phyloP scores from a whole-genome alignment of 805 yeast genomes.

The Yamadazyma philogaea region DNA sequence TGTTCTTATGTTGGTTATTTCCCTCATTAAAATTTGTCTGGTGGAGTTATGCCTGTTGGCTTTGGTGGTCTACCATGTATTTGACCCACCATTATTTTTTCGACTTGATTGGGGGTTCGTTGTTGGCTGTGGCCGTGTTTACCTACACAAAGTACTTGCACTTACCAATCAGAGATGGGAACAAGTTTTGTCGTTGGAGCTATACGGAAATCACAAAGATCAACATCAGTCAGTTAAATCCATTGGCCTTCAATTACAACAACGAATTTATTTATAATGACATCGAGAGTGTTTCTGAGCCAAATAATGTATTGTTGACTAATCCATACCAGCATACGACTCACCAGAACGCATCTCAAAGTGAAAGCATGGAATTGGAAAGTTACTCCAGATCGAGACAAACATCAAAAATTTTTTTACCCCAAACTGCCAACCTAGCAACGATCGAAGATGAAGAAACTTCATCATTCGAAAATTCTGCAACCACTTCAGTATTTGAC shows the following conservation, averaged over 20 bases:
- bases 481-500: conserved; percentile 40
- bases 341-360: conserved; percentile 6
- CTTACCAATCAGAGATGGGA: conserved; percentile 58
- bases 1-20: conserved; percentile 79
- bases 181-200: conserved; percentile 67
- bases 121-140: conserved; percentile 70
- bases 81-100: conserved; percentile 94
- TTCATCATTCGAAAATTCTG: conserved; percentile 32
- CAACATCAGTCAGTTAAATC: conserved; percentile 28
- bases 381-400: conserved; percentile 32
- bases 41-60: conserved; percentile 79
- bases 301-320: conserved; percentile 2
- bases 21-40: conserved; percentile 67
- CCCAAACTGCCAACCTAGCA: conserved; percentile 11
- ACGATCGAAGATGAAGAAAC: conserved; percentile 18
- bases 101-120: conserved; percentile 91
- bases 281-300: conserved; percentile 1
- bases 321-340: conserved; percentile 12
- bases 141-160: conserved; percentile 62
- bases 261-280: conserved; percentile 14
- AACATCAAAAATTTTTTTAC: conserved; percentile 20
- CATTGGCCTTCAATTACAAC: conserved; percentile 21
- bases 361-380: conserved; percentile 17
- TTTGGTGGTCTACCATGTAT: conserved; percentile 99
- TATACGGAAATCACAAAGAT: conserved; percentile 39